A percentile compares a stretch with the other conserved stretches of the same genome.
Evolutionary conservation across 305 asterid species (phyloP).

Genomic region (Fraxinus velutina): DNA sequence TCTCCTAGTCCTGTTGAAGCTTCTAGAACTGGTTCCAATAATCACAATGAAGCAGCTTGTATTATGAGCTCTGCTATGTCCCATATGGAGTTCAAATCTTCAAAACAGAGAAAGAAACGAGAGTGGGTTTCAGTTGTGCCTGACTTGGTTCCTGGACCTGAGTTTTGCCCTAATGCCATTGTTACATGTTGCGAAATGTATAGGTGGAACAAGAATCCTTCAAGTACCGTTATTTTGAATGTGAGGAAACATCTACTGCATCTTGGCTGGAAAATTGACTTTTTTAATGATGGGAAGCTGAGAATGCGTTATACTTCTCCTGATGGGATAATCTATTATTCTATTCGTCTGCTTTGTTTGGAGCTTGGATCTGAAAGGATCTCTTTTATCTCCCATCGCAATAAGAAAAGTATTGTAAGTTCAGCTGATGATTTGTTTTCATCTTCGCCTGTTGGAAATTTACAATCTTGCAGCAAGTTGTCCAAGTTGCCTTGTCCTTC

Average conservation of each 20-base stretch:
- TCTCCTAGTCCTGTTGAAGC: constrained; percentile 29
- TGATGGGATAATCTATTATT: constrained; percentile 28
- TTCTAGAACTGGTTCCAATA: constrained; percentile 28
- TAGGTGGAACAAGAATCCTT: constrained; percentile 5
- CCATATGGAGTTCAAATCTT: constrained; percentile 20
- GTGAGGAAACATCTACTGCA: constrained; percentile 54
- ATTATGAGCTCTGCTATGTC: constrained; percentile 13
- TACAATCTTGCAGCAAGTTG: constrained; percentile 27
- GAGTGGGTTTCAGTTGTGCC: constrained; percentile 44
- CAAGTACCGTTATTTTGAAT: background rate
- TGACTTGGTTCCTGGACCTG: constrained; percentile 37
- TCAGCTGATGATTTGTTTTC: constrained; percentile 25
- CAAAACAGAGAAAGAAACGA: constrained; percentile 18
- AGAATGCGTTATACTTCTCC: constrained; percentile 55
- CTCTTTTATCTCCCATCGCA: constrained; percentile 12
- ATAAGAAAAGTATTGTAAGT: constrained; percentile 11
- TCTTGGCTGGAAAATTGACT: constrained; percentile 62
- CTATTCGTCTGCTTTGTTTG: constrained; percentile 36
- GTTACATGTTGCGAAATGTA: constrained; percentile 22
- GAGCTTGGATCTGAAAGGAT: constrained; percentile 18
- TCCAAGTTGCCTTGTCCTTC: constrained; percentile 15
- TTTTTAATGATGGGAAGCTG: background rate
- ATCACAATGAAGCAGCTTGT: constrained; percentile 22
- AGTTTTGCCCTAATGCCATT: constrained; percentile 44
- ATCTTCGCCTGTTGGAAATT: constrained; percentile 28